Base-by-base conservation (phyloP, 495 filamentous ascomycete genomes). In the Penicillium angulare region DNA sequence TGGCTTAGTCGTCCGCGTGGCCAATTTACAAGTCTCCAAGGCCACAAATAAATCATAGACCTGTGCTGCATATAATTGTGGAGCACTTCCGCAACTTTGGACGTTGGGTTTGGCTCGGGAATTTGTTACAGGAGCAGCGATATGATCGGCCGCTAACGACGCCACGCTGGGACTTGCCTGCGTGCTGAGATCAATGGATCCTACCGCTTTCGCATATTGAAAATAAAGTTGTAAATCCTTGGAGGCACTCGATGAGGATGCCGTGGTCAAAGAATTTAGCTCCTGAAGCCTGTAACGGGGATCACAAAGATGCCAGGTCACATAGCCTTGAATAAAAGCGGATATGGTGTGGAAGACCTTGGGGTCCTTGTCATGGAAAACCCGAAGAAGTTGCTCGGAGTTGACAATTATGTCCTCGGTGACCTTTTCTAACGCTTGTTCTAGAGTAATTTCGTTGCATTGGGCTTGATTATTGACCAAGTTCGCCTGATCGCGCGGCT, bases 291-390 rank as follows among this genome's bases (percentile, higher is more conserved):
- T 3, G 17, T 41, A 41, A 3, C 38, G 38, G 7, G 15, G 15
- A n/a, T 41, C 38, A n/a, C 38, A 41, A 7, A 41, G 20, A 17
- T 41, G 38, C 38, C 38, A 41, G 38, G 38, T 41, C 9, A 41
- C 38, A n/a, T 41, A 41, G 5, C 38, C 38, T 6, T 41, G 38
- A 18, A 41, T 23, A 23, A 41, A 41, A 3, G 16, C 4, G 20
- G 3, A 6, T 7, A 41, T 3, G 4, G 38, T 41, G 20, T 41
- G 10, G 10, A 21, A 5, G 16, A 41, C 6, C n/a, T 23, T 18
- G 10, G 38, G 38, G 20, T 41, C 20, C 17, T 41, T 41, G 38
- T 23, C 38, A 4, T 21, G 9, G 7, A 41, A 41, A 6, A 41
- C 38, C 9, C 3, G 3, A 12, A 23, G 7, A 7, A 41, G 9